These are phyloP conservation scores for Tricholoma hemisulphureum DNA, from an alignment of 768 basidiomycete species.

Conservation along the genomic window DNA sequence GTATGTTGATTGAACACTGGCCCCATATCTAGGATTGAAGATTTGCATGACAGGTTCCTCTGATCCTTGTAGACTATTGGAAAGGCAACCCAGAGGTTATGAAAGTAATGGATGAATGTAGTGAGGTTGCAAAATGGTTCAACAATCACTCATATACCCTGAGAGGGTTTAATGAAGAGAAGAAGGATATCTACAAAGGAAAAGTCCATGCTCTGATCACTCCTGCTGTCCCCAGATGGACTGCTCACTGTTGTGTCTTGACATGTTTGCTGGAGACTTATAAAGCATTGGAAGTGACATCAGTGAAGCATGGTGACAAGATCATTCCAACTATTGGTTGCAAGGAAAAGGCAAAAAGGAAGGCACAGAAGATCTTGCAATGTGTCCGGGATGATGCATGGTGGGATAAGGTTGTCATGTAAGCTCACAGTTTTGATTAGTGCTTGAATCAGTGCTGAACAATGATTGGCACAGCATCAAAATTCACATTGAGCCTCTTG, in stretches of 20 bases:
- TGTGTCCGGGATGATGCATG: constrained; percentile 1
- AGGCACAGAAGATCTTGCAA: constrained; percentile 6
- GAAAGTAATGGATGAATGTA: background rate
- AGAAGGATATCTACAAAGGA: no score
- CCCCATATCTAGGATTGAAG: background rate
- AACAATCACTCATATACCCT: no score
- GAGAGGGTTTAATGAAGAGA: no score
- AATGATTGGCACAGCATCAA: constrained; percentile 18
- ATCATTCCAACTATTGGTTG: constrained; percentile 6
- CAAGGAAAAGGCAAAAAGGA: constrained; percentile 1
- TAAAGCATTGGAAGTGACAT: constrained; percentile 3
- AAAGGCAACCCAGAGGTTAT: background rate
- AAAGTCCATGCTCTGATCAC: constrained; percentile 6
- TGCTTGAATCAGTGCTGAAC: background rate
- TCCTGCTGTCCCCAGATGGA: constrained; percentile 19
- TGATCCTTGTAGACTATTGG: background rate
- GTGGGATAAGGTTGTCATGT: constrained; percentile 7
- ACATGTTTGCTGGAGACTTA: constrained; percentile 10
- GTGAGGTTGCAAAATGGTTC: no score
- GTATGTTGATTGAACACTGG: background rate
- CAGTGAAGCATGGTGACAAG: background rate
- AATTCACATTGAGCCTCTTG: constrained; percentile 25
- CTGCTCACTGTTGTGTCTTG: constrained; percentile 16
- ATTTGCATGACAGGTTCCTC: background rate
- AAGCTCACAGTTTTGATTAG: background rate